Evolutionary conservation across 371 early-diverging fungal species (phyloP).

Genomic region (Syncephalastrum contaminatum): DNA sequence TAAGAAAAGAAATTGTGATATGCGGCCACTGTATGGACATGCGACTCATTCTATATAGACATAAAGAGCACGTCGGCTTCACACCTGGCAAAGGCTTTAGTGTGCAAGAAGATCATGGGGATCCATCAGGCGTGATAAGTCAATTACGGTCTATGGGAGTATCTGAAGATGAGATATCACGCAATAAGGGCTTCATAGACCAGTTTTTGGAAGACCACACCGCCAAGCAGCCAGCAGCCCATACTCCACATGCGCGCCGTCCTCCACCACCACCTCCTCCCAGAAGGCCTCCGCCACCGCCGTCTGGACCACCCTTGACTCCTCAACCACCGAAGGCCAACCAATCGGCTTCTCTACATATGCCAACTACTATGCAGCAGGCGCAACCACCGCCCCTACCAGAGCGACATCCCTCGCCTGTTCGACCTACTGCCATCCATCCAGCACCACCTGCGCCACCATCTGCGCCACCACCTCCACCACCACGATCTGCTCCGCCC

Average conservation of each 20-base stretch:
- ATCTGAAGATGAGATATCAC: slow-evolving; percentile 63
- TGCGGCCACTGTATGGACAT: not conserved
- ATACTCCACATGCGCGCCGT: too few relatives aligned
- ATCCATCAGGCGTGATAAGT: slow-evolving; percentile 52
- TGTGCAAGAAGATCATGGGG: slow-evolving; percentile 71
- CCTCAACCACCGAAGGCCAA: not conserved
- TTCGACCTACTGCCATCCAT: slow-evolving; percentile 7
- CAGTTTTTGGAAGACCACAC: slow-evolving; percentile 40
- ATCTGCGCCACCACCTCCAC: slow-evolving; percentile 12
- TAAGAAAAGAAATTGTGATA: slow-evolving; percentile 9
- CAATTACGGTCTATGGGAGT: slow-evolving; percentile 75
- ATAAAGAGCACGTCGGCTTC: slow-evolving; percentile 76
- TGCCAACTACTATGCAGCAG: not conserved
- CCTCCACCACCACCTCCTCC: slow-evolving; percentile 13
- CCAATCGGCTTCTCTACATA: not conserved
- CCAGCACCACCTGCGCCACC: slow-evolving; percentile 8
- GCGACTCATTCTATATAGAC: slow-evolving; percentile 27
- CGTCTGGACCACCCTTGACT: not conserved
- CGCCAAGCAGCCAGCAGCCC: slow-evolving; percentile 10
- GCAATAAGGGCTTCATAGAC: slow-evolving; percentile 46
- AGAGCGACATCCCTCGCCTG: slow-evolving; percentile 6
- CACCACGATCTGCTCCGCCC: slow-evolving; percentile 7
- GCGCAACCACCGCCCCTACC: slow-evolving; percentile 10
- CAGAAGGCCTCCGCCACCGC: slow-evolving; percentile 6
- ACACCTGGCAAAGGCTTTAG: slow-evolving; percentile 77